A percentile compares a stretch with the other conserved stretches of the same genome.
Evolutionary conservation across 805 yeast species (phyloP).

Genomic region (Kodamaea neixiangensis): DNA sequence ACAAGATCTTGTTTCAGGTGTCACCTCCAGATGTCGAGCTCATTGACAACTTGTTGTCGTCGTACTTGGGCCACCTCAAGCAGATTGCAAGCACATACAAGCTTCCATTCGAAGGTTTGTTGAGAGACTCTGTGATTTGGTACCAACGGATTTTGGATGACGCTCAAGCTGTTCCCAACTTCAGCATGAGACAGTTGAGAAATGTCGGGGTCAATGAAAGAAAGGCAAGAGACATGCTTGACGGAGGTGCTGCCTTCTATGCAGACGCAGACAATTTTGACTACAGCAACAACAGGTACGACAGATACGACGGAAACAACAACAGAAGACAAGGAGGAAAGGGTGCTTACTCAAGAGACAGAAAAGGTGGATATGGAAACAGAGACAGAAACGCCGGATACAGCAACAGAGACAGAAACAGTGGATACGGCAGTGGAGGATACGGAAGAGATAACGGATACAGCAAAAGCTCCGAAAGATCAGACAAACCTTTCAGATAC

Average conservation of each 20-base stretch:
- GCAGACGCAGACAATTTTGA: conserved; percentile 7
- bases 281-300: conserved; percentile 15
- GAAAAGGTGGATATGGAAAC: conserved; percentile 9
- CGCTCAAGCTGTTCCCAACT: conserved; percentile 3
- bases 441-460: not conserved
- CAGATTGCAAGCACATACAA: conserved; percentile 24
- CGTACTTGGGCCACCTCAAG: conserved; percentile 31
- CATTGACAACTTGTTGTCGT: conserved; percentile 24
- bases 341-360: conserved; percentile 13
- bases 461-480: conserved; percentile 1
- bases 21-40: conserved; percentile 16
- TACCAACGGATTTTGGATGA: conserved; percentile 20
- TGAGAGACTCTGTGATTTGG: conserved; percentile 33
- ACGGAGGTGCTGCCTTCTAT: conserved; percentile 19
- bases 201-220: conserved; percentile 7
- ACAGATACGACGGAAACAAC: not conserved
- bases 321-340: conserved; percentile 2
- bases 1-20: conserved; percentile 19
- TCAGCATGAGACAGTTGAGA: conserved; percentile 2
- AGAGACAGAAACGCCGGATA: conserved; percentile 1
- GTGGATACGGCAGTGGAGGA: not conserved
- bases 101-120: conserved; percentile 24
- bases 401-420: not conserved
- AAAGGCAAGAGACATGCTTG: conserved; percentile 21
- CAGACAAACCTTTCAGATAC: not conserved